Evolutionary conservation across 768 basidiomycete species (phyloP).

Genomic region (Nidularia sp.): DNA sequence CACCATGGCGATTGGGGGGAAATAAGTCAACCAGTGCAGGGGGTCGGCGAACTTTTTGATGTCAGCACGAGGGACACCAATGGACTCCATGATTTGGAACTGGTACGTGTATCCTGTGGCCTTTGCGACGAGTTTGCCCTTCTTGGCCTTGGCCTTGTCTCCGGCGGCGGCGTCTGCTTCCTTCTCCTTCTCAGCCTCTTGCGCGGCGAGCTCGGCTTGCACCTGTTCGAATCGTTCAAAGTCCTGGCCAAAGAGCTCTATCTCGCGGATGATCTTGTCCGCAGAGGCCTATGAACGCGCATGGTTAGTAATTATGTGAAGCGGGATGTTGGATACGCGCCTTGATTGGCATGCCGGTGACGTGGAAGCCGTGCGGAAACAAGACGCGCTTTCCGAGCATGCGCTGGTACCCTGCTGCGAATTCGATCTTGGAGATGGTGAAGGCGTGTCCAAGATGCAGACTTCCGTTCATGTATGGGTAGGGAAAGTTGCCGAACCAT

Average conservation of each 20-base stretch:
- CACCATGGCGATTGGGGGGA: slow-evolving; percentile 92
- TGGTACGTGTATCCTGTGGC: slow-evolving; percentile 93
- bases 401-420: slow-evolving; percentile 90
- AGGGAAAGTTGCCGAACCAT: slow-evolving; percentile 97
- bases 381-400: slow-evolving; percentile 92
- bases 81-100: slow-evolving; percentile 98
- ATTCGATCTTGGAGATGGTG: slow-evolving; percentile 97
- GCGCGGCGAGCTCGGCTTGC: slow-evolving; percentile 37
- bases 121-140: slow-evolving; percentile 92
- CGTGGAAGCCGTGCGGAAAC: slow-evolving; percentile 98
- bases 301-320: neutral
- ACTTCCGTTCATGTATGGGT: slow-evolving; percentile 98
- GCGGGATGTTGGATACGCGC: slow-evolving; percentile 35
- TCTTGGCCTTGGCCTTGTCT: slow-evolving; percentile 80
- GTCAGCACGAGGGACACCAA: slow-evolving; percentile 81
- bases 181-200: slow-evolving; percentile 40
- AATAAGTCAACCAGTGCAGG: slow-evolving; percentile 87
- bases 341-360: slow-evolving; percentile 99
- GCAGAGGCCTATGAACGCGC: slow-evolving; percentile 68
- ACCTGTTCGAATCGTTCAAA: slow-evolving; percentile 67
- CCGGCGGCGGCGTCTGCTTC: slow-evolving; percentile 34
- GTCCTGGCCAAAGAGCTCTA: slow-evolving; percentile 90
- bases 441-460: slow-evolving; percentile 97
- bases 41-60: slow-evolving; percentile 98
- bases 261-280: slow-evolving; percentile 96